phyloP scores from a whole-genome alignment of 2,329 filamentous ascomycete species.

The Colletotrichum sp. region DNA sequence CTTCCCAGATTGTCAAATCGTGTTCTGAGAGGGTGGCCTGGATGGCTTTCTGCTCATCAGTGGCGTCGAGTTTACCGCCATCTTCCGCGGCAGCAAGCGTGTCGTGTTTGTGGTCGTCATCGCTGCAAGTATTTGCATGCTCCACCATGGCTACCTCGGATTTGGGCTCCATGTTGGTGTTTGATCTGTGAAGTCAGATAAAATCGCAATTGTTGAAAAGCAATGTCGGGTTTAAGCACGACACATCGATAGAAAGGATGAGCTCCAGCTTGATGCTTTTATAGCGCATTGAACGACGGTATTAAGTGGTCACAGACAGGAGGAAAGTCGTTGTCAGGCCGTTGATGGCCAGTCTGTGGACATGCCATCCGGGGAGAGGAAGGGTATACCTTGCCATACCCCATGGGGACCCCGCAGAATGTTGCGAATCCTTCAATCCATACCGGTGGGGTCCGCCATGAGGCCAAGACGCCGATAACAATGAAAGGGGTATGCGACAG shows the following conservation, averaged over 20 bases:
- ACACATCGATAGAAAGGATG: not conserved
- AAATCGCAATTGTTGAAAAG: not conserved
- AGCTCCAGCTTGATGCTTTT: not conserved
- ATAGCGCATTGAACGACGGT: not conserved
- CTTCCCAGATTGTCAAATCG: not conserved
- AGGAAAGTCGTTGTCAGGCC: not conserved
- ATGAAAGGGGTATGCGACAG: not conserved
- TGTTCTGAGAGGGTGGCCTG: not conserved
- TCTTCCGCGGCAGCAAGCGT: not conserved
- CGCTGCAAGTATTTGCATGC: not conserved
- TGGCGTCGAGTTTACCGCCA: not conserved
- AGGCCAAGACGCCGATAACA: not conserved
- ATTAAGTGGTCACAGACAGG: not conserved
- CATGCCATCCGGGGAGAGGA: not conserved
- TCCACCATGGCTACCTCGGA: not conserved
- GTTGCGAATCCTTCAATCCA: not conserved
- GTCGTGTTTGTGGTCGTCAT: not conserved
- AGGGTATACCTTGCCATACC: not conserved
- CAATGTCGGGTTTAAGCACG: not conserved
- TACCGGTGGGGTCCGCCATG: not conserved
- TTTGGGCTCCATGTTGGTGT: not conserved
- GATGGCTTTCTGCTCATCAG: not conserved
- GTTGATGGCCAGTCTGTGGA: not conserved
- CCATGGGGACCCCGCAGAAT: not conserved
- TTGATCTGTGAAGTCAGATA: not conserved